A percentile compares a stretch with the other conserved stretches of the same genome.
phyloP scores from a whole-genome alignment of 805 yeast species.

The Suhomyces emberorum region DNA sequence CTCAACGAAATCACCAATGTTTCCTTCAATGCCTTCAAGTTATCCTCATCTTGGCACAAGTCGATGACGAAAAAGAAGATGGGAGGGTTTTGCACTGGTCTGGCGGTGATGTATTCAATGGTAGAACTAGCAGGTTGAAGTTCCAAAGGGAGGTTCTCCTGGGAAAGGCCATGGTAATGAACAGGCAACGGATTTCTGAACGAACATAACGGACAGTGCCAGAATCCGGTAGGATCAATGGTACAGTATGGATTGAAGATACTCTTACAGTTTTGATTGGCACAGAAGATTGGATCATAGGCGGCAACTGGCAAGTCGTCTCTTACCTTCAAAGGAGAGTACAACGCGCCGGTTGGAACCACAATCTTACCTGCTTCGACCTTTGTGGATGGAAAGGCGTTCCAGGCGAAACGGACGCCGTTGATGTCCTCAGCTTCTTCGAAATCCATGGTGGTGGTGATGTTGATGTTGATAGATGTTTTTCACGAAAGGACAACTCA shows the following conservation, averaged over 20 bases:
- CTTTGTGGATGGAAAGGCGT: slow-evolving; percentile 82
- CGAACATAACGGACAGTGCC: slow-evolving; percentile 86
- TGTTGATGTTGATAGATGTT: slow-evolving; percentile 7
- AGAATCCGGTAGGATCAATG: slow-evolving; percentile 71
- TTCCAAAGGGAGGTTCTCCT: slow-evolving; percentile 79
- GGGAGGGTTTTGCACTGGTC: slow-evolving; percentile 83
- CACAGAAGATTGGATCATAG: slow-evolving; percentile 84
- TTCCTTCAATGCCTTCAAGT: slow-evolving; percentile 78
- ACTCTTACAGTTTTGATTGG: slow-evolving; percentile 73
- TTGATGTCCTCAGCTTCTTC: slow-evolving; percentile 44
- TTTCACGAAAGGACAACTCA: slow-evolving; percentile 10
- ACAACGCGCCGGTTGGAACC: slow-evolving; percentile 90
- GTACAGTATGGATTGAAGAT: slow-evolving; percentile 85
- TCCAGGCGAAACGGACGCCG: slow-evolving; percentile 49
- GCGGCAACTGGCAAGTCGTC: slow-evolving; percentile 73
- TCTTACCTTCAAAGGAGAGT: slow-evolving; percentile 86
- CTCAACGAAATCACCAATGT: slow-evolving; percentile 71
- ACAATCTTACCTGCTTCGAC: slow-evolving; percentile 88
- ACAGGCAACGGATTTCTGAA: slow-evolving; percentile 77
- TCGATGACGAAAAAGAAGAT: slow-evolving; percentile 84
- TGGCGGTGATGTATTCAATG: slow-evolving; percentile 77
- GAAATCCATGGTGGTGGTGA: slow-evolving; percentile 29
- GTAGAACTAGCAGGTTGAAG: slow-evolving; percentile 66
- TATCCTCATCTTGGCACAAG: slow-evolving; percentile 85
- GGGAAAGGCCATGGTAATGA: slow-evolving; percentile 73